These are phyloP conservation scores for Macrophomina tecta DNA, from an alignment of 2,329 filamentous ascomycete species.

Conservation along the genomic window DNA sequence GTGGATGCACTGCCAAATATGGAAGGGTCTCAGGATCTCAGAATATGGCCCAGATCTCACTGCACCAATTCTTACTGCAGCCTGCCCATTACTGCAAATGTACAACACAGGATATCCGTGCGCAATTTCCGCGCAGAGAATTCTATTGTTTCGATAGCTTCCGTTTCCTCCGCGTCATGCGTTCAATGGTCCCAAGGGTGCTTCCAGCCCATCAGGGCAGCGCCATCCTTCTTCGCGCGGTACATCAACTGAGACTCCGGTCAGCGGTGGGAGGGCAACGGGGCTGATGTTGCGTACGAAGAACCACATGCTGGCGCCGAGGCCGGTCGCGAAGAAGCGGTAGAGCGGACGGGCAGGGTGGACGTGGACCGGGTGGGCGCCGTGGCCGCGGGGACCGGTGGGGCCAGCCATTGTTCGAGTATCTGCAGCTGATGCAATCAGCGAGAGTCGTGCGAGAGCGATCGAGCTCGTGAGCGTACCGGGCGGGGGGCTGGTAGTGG, in stretches of 20 bases:
- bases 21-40: slow-evolving; percentile 14
- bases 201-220: slow-evolving; percentile 88
- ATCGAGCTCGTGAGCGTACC: not conserved
- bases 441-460: not conserved
- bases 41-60: not conserved
- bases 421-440: slow-evolving; percentile 4
- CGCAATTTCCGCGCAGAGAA: not conserved
- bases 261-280: not conserved
- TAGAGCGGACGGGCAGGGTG: slow-evolving; percentile 73
- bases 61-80: not conserved
- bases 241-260: slow-evolving; percentile 76
- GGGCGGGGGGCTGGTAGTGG: slow-evolving; percentile 7
- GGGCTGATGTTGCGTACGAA: slow-evolving; percentile 71
- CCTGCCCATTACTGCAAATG: slow-evolving; percentile 4
- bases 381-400: slow-evolving; percentile 30
- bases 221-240: slow-evolving; percentile 94
- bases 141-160: slow-evolving; percentile 18
- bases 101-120: slow-evolving; percentile 2
- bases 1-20: not conserved
- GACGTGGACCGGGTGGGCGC: slow-evolving; percentile 61
- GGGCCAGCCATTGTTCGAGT: slow-evolving; percentile 27
- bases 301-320: slow-evolving; percentile 99
- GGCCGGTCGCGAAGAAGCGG: slow-evolving; percentile 81
- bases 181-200: slow-evolving; percentile 91
- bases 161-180: slow-evolving; percentile 3